Evolutionary conservation across 108 stramenopile genomes (phyloP).

Genomic region (Nitzschia sp.): DNA sequence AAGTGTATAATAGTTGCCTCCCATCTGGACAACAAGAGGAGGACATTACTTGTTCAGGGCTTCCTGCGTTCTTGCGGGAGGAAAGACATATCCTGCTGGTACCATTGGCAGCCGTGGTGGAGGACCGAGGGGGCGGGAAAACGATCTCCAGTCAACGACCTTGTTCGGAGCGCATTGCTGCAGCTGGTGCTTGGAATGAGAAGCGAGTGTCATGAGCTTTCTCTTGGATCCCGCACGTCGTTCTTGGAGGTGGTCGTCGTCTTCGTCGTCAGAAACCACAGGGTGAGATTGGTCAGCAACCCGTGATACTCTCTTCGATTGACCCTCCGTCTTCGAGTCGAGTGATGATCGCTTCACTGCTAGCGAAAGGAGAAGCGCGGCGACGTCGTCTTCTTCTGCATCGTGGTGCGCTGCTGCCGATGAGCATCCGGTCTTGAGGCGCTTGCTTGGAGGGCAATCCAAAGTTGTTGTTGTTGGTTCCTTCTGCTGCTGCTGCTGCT

Average conservation of each 20-base stretch:
- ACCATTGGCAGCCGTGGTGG: conserved; percentile 3
- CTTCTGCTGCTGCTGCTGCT: too few relatives aligned
- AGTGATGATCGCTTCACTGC: background rate
- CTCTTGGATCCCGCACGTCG: background rate
- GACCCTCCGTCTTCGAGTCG: background rate
- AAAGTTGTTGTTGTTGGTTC: too few relatives aligned
- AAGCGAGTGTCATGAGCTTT: too few relatives aligned
- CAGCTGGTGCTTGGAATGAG: too few relatives aligned
- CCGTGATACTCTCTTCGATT: background rate
- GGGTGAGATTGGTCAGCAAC: background rate
- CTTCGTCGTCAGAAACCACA: conserved; percentile 2
- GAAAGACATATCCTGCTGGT: conserved; percentile 1
- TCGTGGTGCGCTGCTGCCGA: background rate
- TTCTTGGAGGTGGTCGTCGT: background rate
- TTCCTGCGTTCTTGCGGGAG: background rate
- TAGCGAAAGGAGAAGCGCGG: background rate
- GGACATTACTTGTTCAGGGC: too few relatives aligned
- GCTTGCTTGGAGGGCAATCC: background rate
- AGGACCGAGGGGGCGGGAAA: background rate
- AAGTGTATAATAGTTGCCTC: too few relatives aligned
- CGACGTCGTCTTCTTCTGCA: background rate
- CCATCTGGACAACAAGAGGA: too few relatives aligned
- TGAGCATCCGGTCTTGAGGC: background rate
- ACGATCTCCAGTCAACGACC: background rate
- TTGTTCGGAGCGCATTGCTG: background rate